Percentiles rank a stretch among this genome's conserved stretches.
Evolutionary conservation across 2,329 filamentous ascomycete genomes (phyloP).

Genomic region (Calonectria crousiana): DNA sequence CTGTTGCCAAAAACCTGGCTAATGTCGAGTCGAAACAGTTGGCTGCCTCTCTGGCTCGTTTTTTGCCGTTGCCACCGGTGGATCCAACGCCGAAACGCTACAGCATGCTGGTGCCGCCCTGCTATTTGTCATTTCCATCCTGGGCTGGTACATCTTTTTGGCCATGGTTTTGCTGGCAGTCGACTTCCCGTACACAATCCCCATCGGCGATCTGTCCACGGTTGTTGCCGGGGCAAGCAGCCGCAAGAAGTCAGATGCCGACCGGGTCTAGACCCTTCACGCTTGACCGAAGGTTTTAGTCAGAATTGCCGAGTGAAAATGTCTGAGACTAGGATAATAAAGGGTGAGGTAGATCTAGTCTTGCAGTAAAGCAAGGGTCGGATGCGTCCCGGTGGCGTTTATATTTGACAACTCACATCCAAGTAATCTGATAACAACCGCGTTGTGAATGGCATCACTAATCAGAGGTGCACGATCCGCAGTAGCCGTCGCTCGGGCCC

Average conservation of each 20-base stretch:
- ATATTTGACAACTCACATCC: background rate
- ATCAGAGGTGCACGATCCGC: background rate
- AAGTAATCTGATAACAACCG: background rate
- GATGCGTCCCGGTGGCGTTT: background rate
- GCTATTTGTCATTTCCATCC: conserved; percentile 38
- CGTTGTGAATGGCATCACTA: background rate
- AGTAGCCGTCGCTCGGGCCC: background rate
- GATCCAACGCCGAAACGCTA: conserved; percentile 29
- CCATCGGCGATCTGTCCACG: conserved; percentile 63
- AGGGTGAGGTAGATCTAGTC: background rate
- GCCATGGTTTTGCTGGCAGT: conserved; percentile 61
- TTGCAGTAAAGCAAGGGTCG: background rate
- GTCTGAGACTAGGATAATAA: background rate
- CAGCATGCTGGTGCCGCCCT: conserved; percentile 46
- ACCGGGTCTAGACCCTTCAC: conserved; percentile 8
- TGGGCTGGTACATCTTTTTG: conserved; percentile 65
- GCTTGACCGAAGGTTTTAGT: background rate
- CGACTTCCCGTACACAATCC: conserved; percentile 63
- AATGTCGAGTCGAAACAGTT: conserved; percentile 28
- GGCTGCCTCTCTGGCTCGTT: conserved; percentile 46
- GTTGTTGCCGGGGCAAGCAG: conserved; percentile 47
- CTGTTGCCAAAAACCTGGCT: background rate
- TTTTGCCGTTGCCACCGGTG: conserved; percentile 42
- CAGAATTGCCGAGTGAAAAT: background rate
- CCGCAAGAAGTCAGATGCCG: conserved; percentile 5